Conservation (phyloP, 176 grass and related monocot species). For the Stipa capillata region DNA sequence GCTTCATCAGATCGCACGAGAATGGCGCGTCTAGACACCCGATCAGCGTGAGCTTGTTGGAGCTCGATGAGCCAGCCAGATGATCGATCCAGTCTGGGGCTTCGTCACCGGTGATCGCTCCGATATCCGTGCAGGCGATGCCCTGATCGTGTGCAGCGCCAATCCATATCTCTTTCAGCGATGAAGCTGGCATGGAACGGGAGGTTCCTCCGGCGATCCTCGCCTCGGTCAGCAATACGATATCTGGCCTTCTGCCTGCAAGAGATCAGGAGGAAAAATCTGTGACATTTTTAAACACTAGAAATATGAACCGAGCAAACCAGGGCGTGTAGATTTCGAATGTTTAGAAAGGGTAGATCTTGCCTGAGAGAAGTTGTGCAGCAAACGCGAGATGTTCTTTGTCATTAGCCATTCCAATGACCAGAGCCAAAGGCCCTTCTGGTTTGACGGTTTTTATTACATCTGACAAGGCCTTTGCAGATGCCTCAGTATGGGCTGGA, state of each 20-base stretch:
- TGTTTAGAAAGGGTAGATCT: too few relatives aligned
- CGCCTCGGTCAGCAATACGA: constrained; percentile 60
- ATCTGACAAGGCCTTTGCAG: constrained; percentile 63
- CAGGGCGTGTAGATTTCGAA: neutral
- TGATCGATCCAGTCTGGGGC: neutral
- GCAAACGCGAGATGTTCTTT: constrained; percentile 82
- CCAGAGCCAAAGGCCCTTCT: constrained; percentile 46
- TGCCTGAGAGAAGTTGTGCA: constrained; percentile 69
- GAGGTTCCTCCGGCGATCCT: constrained; percentile 62
- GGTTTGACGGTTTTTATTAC: constrained; percentile 47
- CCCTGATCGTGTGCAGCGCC: constrained; percentile 27
- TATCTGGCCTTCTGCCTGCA: constrained; percentile 49
- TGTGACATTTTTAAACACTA: neutral
- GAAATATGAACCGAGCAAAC: neutral
- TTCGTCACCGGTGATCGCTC: neutral
- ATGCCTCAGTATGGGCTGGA: constrained; percentile 83
- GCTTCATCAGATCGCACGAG: constrained; percentile 15
- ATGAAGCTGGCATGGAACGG: constrained; percentile 29
- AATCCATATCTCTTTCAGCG: constrained; percentile 48
- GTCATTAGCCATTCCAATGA: constrained; percentile 82
- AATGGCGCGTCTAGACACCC: constrained; percentile 20
- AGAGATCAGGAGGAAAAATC: neutral
- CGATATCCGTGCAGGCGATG: constrained; percentile 27
- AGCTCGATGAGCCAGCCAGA: neutral
- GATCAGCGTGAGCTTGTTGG: constrained; percentile 15